Evolutionary conservation across 805 yeast species (phyloP), one percentile per base, ranked within the genome.

Genomic region (Pichia nanzhaoensis): DNA sequence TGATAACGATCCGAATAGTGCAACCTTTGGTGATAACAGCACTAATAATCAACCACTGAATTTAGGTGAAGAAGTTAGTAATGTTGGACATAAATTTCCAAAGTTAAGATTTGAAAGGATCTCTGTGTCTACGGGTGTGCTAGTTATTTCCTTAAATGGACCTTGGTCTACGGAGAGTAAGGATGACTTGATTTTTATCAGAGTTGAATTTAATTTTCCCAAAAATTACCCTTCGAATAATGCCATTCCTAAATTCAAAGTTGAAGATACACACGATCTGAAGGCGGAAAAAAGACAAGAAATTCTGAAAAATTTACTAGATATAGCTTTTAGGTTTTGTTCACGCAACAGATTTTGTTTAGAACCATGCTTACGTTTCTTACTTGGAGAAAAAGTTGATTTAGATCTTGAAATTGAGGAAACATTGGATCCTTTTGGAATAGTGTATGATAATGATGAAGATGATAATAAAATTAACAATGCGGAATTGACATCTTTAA

Each of bases 21-120:
- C 62, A 42, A 55, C 60, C 1, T 62, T 66, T 41, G 68, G 66
- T 19, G 68, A 64, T 17, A 61, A 54, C 27, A 48, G 45, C 37
- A 14, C 33, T 7, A 14, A 14, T 13, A 44, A 45, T 28, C 66
- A 64, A 51, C 76, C 80, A 0, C 66, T 81, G 20, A 88, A 87
- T 56, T 63, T 91, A 21, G 96, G 96, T 6, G 96, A 90, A 61
- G 99, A 91, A 61, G 89, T 93, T 1, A 83, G 95, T 51, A 69
- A 77, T 16, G 88, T 89, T 6, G 95, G 96, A 2, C 89, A 83
- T 54, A 86, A 85, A 54, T 89, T 90, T 59, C 95, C 96, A 1
- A 87, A 84, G 53, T 74, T 93, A 3, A 68, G 81, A 2, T 89
- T 93, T 60, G 98, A 91, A 57, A 80, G 80, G 53, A 89, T 93